These are phyloP conservation scores for Camellia granthamiana DNA, from an alignment of 148 eudicot genomes.

Conservation along the genomic window DNA sequence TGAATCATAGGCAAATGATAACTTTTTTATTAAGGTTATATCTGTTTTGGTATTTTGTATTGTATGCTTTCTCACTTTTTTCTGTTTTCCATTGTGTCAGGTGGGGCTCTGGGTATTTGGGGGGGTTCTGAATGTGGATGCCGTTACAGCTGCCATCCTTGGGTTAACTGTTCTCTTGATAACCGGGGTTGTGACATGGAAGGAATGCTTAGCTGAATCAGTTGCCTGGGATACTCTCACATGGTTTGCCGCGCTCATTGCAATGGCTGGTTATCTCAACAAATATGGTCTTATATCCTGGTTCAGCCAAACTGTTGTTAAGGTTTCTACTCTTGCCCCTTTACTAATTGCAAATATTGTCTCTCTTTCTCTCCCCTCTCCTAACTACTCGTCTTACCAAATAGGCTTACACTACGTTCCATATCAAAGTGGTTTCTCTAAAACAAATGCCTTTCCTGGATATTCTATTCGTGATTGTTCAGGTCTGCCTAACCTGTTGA, in stretches of 20 bases:
- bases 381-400: neutral
- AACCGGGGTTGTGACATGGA: conserved; percentile 94
- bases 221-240: conserved; percentile 99
- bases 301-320: conserved; percentile 95
- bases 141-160: conserved; percentile 96
- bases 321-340: conserved; percentile 41
- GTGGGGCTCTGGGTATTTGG: conserved; percentile 97
- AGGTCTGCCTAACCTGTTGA: neutral
- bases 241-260: conserved; percentile 97
- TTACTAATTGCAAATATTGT: neutral
- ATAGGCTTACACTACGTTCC: neutral
- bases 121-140: conserved; percentile 74
- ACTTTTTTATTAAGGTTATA: neutral
- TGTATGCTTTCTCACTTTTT: neutral
- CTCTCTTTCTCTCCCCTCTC: neutral
- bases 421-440: neutral
- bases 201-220: conserved; percentile 88
- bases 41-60: neutral
- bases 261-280: conserved; percentile 99
- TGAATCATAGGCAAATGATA: neutral
- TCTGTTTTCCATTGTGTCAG: conserved; percentile 31
- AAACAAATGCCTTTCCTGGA: neutral
- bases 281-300: conserved; percentile 95
- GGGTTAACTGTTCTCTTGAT: conserved; percentile 79
- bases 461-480: neutral